A percentile compares a stretch with the other conserved stretches of the same genome.
Evolutionary conservation across 352 stramenopile genomes (phyloP).

Genomic region (Hyphochytrium catenoides): DNA sequence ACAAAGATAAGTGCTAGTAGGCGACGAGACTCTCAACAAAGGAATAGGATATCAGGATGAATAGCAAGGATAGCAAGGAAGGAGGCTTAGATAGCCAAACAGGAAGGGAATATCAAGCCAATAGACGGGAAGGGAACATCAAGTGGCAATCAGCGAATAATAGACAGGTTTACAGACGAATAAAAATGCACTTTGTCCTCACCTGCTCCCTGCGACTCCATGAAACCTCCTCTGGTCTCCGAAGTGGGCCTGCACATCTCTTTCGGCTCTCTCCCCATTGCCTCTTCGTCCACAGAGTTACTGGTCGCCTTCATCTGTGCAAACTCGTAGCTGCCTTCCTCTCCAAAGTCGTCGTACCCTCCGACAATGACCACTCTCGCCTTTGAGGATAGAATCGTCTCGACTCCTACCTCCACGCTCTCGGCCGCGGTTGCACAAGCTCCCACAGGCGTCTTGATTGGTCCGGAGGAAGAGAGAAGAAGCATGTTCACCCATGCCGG

Average conservation of each 20-base stretch:
- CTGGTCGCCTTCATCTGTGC: slow-evolving; percentile 66
- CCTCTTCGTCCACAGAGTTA: slow-evolving; percentile 44
- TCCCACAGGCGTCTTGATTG: slow-evolving; percentile 62
- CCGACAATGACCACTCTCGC: slow-evolving; percentile 53
- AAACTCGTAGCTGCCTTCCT: slow-evolving; percentile 58
- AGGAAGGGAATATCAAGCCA: too few relatives aligned
- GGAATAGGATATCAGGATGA: too few relatives aligned
- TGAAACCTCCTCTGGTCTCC: slow-evolving; percentile 47
- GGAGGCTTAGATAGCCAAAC: too few relatives aligned
- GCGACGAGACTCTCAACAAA: too few relatives aligned
- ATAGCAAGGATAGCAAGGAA: too few relatives aligned
- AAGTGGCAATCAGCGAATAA: too few relatives aligned
- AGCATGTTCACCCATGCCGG: slow-evolving; percentile 71
- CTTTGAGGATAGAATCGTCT: slow-evolving; percentile 64
- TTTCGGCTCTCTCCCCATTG: slow-evolving; percentile 39
- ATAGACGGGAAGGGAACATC: too few relatives aligned
- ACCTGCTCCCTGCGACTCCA: slow-evolving; percentile 61
- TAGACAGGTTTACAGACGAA: too few relatives aligned
- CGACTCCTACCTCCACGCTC: slow-evolving; percentile 57
- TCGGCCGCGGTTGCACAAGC: slow-evolving; percentile 57
- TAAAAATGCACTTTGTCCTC: too few relatives aligned
- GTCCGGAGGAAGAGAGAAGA: slow-evolving; percentile 47
- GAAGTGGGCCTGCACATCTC: slow-evolving; percentile 61
- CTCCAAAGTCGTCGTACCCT: slow-evolving; percentile 60
- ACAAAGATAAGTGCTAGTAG: too few relatives aligned